Evolutionary conservation across 805 yeast genomes (phyloP).

Genomic region (Metschnikowia colocasiae): DNA sequence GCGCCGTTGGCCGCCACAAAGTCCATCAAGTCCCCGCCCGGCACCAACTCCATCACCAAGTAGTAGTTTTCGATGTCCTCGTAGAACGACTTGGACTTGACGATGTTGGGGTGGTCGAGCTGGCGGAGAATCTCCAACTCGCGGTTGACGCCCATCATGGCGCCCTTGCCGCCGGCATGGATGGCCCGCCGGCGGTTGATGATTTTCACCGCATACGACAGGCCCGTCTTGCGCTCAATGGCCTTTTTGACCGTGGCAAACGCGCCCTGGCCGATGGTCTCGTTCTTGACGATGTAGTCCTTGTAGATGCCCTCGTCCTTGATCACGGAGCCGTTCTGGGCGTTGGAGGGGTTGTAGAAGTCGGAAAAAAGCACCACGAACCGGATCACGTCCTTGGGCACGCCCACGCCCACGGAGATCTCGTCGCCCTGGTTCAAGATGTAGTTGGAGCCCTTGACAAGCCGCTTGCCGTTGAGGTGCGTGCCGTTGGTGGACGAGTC

Average conservation of each 20-base stretch:
- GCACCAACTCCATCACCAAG: slow-evolving; percentile 91
- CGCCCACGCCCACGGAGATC: slow-evolving; percentile 84
- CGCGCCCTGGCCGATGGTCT: slow-evolving; percentile 95
- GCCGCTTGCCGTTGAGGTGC: slow-evolving; percentile 66
- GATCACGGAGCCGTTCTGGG: slow-evolving; percentile 26
- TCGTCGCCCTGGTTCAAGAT: slow-evolving; percentile 90
- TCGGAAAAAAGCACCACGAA: slow-evolving; percentile 51
- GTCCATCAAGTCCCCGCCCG: slow-evolving; percentile 98
- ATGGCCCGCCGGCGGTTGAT: slow-evolving; percentile 75
- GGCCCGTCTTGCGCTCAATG: slow-evolving; percentile 79
- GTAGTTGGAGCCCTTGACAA: slow-evolving; percentile 75
- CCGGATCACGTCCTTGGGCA: slow-evolving; percentile 59
- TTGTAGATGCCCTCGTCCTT: slow-evolving; percentile 56
- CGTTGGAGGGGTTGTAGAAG: slow-evolving; percentile 31
- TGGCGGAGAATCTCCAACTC: slow-evolving; percentile 78
- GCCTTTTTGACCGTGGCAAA: slow-evolving; percentile 95
- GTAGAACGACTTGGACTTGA: slow-evolving; percentile 73
- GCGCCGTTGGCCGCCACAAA: slow-evolving; percentile 90
- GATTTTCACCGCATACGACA: slow-evolving; percentile 85
- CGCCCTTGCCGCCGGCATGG: slow-evolving; percentile 55
- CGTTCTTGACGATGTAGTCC: slow-evolving; percentile 75
- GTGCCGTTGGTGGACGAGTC: slow-evolving; percentile 94
- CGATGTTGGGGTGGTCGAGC: slow-evolving; percentile 82
- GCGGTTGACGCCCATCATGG: slow-evolving; percentile 73
- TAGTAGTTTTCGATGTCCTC: slow-evolving; percentile 81